Conservation (phyloP, 495 filamentous ascomycete genomes). For the Penicillium argentinense region DNA sequence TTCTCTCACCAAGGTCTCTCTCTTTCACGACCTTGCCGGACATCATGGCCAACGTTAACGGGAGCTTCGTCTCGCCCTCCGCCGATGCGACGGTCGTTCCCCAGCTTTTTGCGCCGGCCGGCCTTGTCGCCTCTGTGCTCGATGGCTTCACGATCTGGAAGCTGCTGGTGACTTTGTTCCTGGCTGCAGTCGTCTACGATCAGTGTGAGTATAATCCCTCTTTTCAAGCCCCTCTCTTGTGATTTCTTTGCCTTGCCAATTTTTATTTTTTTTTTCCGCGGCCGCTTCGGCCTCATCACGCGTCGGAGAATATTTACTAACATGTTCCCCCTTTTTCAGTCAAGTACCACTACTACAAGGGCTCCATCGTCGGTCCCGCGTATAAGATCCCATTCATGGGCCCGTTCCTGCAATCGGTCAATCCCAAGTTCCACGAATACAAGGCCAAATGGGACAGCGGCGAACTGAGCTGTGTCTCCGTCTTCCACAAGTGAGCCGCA, state of each 20-base stretch:
- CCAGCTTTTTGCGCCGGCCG: slow-evolving; percentile 42
- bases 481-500: slow-evolving; percentile 96
- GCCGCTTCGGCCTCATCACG: too few relatives aligned
- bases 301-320: slow-evolving; percentile 6
- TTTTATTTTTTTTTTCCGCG: too few relatives aligned
- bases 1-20: slow-evolving; percentile 3
- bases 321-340: slow-evolving; percentile 49
- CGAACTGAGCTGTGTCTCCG: slow-evolving; percentile 90
- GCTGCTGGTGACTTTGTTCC: slow-evolving; percentile 62
- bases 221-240: not conserved
- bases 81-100: slow-evolving; percentile 63
- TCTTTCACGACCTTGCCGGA: slow-evolving; percentile 2
- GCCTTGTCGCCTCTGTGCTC: slow-evolving; percentile 43
- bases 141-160: slow-evolving; percentile 63
- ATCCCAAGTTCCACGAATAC: slow-evolving; percentile 90
- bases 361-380: slow-evolving; percentile 75
- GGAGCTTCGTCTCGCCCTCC: slow-evolving; percentile 73
- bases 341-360: slow-evolving; percentile 83
- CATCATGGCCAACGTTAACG: slow-evolving; percentile 62
- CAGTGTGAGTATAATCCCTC: slow-evolving; percentile 60
- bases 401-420: slow-evolving; percentile 87
- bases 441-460: slow-evolving; percentile 89
- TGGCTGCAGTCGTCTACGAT: slow-evolving; percentile 76
- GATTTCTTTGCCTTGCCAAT: too few relatives aligned
- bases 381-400: slow-evolving; percentile 95